Percentiles rank a stretch among this genome's conserved stretches.
Evolutionary conservation across 2,329 filamentous ascomycete species (phyloP).

Genomic region (Penicillium paneum): DNA sequence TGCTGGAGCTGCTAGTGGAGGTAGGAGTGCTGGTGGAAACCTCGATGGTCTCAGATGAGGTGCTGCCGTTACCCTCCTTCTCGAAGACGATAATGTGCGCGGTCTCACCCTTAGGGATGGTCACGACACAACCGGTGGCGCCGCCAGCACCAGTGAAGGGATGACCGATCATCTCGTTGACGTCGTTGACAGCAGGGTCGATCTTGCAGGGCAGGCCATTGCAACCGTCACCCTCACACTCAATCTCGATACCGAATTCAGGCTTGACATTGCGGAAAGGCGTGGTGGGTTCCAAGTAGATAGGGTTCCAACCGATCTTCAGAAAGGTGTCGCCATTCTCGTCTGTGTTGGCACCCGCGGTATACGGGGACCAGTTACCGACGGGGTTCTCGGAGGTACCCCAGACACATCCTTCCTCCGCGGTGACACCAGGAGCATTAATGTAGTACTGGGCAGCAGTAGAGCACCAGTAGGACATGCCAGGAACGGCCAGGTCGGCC

Average conservation of each 20-base stretch:
- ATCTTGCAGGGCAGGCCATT: slow-evolving; percentile 73
- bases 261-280: slow-evolving; percentile 58
- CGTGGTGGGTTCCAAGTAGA: slow-evolving; percentile 57
- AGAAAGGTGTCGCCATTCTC: slow-evolving; percentile 64
- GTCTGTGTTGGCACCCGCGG: slow-evolving; percentile 71
- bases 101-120: slow-evolving; percentile 62
- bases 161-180: slow-evolving; percentile 59
- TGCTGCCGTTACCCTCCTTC: slow-evolving; percentile 17
- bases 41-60: slow-evolving; percentile 10
- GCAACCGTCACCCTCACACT: slow-evolving; percentile 64
- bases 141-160: slow-evolving; percentile 63
- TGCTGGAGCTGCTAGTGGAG: slow-evolving; percentile 10
- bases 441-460: slow-evolving; percentile 78
- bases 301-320: slow-evolving; percentile 75
- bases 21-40: slow-evolving; percentile 14
- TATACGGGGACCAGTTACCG: slow-evolving; percentile 76
- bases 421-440: slow-evolving; percentile 65
- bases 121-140: slow-evolving; percentile 72
- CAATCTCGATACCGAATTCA: slow-evolving; percentile 65
- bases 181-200: slow-evolving; percentile 55
- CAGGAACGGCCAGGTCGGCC: slow-evolving; percentile 67
- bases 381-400: slow-evolving; percentile 59
- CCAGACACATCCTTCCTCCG: slow-evolving; percentile 67
- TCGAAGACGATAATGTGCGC: slow-evolving; percentile 66
- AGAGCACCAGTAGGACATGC: slow-evolving; percentile 64